phyloP scores from a whole-genome alignment of 2,329 filamentous ascomycete genomes.

The Colletotrichum spinosum region DNA sequence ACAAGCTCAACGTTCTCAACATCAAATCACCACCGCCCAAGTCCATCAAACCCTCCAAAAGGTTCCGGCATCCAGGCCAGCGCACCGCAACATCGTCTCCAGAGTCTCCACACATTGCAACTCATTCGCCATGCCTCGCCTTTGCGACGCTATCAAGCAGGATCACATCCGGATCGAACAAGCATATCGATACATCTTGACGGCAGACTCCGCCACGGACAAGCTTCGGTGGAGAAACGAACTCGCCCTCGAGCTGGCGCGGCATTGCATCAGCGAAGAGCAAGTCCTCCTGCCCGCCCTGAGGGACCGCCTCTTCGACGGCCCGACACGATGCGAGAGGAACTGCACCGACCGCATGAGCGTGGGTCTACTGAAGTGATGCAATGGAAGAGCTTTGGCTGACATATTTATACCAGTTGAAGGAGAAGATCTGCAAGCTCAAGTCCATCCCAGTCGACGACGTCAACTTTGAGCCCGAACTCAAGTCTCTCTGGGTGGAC shows the following conservation, averaged over 20 bases:
- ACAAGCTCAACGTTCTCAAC: too few relatives aligned
- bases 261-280: conserved; percentile 33
- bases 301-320: conserved; percentile 18
- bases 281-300: conserved; percentile 25
- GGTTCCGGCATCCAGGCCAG: background rate
- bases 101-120: background rate
- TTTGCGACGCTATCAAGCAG: conserved; percentile 31
- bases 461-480: conserved; percentile 16
- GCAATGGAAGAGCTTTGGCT: background rate
- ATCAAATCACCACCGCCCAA: too few relatives aligned
- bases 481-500: conserved; percentile 22
- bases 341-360: conserved; percentile 17
- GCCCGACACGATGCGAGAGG: conserved; percentile 18
- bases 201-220: conserved; percentile 8
- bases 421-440: conserved; percentile 29
- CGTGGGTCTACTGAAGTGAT: background rate
- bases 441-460: conserved; percentile 16
- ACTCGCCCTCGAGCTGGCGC: conserved; percentile 31
- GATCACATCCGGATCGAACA: conserved; percentile 34
- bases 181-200: conserved; percentile 28
- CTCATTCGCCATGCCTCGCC: conserved; percentile 21
- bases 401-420: conserved; percentile 11
- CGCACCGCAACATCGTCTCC: too few relatives aligned
- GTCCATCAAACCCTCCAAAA: background rate
- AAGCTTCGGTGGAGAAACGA: conserved; percentile 31